Base-by-base conservation (phyloP, 148 eudicot species). In the Spergularia bocconei region DNA sequence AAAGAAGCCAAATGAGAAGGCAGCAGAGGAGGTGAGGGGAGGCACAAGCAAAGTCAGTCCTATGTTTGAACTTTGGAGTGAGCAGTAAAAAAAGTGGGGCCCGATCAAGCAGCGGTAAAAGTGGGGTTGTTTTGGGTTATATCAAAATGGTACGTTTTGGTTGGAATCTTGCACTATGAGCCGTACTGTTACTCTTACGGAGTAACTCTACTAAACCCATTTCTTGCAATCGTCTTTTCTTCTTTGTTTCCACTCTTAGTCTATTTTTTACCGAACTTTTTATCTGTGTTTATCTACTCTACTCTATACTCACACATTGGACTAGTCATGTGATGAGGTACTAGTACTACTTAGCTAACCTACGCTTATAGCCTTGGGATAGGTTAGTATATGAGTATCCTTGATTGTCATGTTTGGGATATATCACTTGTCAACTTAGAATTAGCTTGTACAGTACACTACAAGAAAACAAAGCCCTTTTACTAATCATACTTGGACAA, bases 1-100 rank as follows among this genome's bases (percentile, higher is more conserved):
- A 53, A 77, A 61, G 38, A 70, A 70, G 69, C 74, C 79, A 13
- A 55, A 29, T 2, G 4, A 29, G 36, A 29, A 29, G 36, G 36
- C 36, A 29, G 36, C 36, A 29, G 36, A 29, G 36, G 36, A 29
- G 36, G 36, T 29, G 36, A 29, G 36, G 36, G 36, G 36, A 29
- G 36, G 36, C 36, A 29, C 36, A 16, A 55, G 7, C 58, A 12
- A 55, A 12, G 58, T 55, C 17, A 55, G 15, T 55, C 58, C 58
- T 55, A 55, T 15, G 58, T 55, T 55, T 55, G 58, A 6, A 16
- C n/a, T 13, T 55, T 13, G 58, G 14, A 16, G 14, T 16, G 16
- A 55, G 16, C 58, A 55, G 58, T 13, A 17, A 23, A 29, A 29
- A 55, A 12, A 59, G 38, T 60, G 15, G 63, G 63, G 33, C 13